These are phyloP conservation scores for Hypoxylon crocopeplum DNA, from an alignment of 495 filamentous ascomycete genomes.

Conservation along the genomic window DNA sequence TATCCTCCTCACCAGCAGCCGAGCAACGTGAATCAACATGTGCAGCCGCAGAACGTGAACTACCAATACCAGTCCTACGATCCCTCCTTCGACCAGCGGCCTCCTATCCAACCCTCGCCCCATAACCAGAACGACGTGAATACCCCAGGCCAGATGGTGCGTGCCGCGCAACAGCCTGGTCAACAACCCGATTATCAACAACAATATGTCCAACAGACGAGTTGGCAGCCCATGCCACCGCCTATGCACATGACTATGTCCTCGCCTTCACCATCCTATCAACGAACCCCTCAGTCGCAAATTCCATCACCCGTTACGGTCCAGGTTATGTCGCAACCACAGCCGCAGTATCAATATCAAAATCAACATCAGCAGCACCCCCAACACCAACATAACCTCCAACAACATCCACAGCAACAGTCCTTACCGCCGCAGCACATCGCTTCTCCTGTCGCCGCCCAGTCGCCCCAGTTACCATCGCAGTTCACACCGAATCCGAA, in stretches of 20 bases:
- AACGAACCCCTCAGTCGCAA: slow-evolving; percentile 23
- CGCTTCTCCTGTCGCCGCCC: slow-evolving; percentile 44
- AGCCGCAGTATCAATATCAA: slow-evolving; percentile 32
- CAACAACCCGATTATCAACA: slow-evolving; percentile 32
- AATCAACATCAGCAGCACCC: slow-evolving; percentile 40
- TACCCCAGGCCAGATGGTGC: slow-evolving; percentile 22
- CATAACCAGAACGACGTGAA: slow-evolving; percentile 30
- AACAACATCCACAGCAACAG: slow-evolving; percentile 33
- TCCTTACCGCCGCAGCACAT: slow-evolving; percentile 26
- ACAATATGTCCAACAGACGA: slow-evolving; percentile 21
- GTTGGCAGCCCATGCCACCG: slow-evolving; percentile 33
- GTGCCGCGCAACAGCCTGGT: slow-evolving; percentile 23
- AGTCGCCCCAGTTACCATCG: slow-evolving; percentile 33
- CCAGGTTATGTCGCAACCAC: slow-evolving; percentile 22
- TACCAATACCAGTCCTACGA: slow-evolving; percentile 42
- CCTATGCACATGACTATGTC: slow-evolving; percentile 28
- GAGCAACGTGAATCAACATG: slow-evolving; percentile 15
- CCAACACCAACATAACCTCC: slow-evolving; percentile 35
- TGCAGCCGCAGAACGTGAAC: slow-evolving; percentile 27
- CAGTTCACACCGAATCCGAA: slow-evolving; percentile 27
- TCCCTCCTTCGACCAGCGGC: slow-evolving; percentile 40
- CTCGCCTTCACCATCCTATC: slow-evolving; percentile 29
- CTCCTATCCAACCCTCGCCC: slow-evolving; percentile 23
- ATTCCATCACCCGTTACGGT: slow-evolving; percentile 11
- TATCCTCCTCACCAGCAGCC: slow-evolving; percentile 23